Evolutionary conservation across 129 eudicot species (phyloP).

Genomic region (Pseudognaphalium luteoalbum): DNA sequence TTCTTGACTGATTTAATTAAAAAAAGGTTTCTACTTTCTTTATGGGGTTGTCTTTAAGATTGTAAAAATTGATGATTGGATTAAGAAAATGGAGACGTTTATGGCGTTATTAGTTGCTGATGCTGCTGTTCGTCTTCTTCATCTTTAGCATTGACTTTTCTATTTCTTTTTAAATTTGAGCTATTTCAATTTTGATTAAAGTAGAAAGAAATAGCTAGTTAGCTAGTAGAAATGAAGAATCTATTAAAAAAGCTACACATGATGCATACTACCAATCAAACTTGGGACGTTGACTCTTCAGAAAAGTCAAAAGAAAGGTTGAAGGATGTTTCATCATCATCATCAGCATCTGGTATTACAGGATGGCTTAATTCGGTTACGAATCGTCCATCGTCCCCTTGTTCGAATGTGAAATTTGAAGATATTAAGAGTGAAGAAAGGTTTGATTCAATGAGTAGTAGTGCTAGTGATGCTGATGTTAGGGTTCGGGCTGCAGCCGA

Average conservation of each 20-base stretch:
- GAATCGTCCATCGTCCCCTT: constrained; percentile 33
- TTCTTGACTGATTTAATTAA: neutral
- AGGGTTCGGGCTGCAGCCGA: constrained; percentile 21
- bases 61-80: constrained; percentile 47
- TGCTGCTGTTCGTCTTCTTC: constrained; percentile 18
- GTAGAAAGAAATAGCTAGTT: neutral
- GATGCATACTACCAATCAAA: constrained; percentile 41
- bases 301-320: constrained; percentile 48
- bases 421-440: constrained; percentile 45
- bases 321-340: constrained; percentile 49
- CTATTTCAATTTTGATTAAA: neutral
- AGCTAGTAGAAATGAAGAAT: constrained; percentile 58
- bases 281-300: constrained; percentile 58
- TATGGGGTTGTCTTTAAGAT: neutral
- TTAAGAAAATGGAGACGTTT: constrained; percentile 60
- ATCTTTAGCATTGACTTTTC: constrained; percentile 34
- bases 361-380: constrained; percentile 81
- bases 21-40: too few relatives aligned
- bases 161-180: constrained; percentile 1
- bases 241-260: constrained; percentile 78
- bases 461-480: constrained; percentile 51
- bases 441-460: constrained; percentile 57
- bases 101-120: constrained; percentile 34
- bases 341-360: constrained; percentile 33
- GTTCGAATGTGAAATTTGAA: constrained; percentile 33